A percentile compares a stretch with the other conserved stretches of the same genome.
These are phyloP conservation scores for Passiflora organensis DNA, from an alignment of 345 rosid species.

Conservation along the genomic window DNA sequence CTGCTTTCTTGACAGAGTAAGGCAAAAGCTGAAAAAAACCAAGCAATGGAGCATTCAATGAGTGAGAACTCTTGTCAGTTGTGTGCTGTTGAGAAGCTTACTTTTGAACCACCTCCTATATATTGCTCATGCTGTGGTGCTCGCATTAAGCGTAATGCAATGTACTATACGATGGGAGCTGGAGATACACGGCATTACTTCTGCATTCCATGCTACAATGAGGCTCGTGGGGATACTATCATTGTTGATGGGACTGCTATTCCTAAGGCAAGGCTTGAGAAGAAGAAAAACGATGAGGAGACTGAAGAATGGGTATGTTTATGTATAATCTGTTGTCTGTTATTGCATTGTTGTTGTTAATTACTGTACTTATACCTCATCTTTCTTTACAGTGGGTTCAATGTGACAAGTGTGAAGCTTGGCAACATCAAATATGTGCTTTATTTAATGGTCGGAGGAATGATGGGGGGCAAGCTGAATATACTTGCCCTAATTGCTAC, in stretches of 20 bases:
- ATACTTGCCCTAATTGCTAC: constrained; percentile 98
- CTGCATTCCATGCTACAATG: constrained; percentile 94
- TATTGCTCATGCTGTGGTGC: constrained; percentile 95
- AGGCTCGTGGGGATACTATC: constrained; percentile 83
- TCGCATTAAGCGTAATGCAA: constrained; percentile 96
- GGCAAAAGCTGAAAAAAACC: constrained; percentile 93
- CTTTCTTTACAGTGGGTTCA: constrained; percentile 81
- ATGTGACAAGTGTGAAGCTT: constrained; percentile 98
- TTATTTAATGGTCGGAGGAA: constrained; percentile 95
- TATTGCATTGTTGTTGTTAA: constrained; percentile 13
- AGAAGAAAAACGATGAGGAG: constrained; percentile 98
- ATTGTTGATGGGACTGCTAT: constrained; percentile 62
- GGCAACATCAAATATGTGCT: constrained; percentile 99
- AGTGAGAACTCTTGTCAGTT: constrained; percentile 97
- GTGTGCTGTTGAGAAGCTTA: constrained; percentile 97
- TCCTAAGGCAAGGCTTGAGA: constrained; percentile 76
- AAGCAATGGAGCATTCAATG: constrained; percentile 95
- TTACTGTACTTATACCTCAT: constrained; percentile 13
- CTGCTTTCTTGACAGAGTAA: constrained; percentile 57
- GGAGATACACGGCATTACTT: constrained; percentile 90
- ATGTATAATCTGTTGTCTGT: constrained; percentile 1
- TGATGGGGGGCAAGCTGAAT: constrained; percentile 99
- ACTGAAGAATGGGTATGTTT: constrained; percentile 93
- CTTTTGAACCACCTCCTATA: constrained; percentile 97
- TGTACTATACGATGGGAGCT: constrained; percentile 82